Conservation (phyloP, 768 basidiomycete species). For the Candolleomyces eurysporus region DNA sequence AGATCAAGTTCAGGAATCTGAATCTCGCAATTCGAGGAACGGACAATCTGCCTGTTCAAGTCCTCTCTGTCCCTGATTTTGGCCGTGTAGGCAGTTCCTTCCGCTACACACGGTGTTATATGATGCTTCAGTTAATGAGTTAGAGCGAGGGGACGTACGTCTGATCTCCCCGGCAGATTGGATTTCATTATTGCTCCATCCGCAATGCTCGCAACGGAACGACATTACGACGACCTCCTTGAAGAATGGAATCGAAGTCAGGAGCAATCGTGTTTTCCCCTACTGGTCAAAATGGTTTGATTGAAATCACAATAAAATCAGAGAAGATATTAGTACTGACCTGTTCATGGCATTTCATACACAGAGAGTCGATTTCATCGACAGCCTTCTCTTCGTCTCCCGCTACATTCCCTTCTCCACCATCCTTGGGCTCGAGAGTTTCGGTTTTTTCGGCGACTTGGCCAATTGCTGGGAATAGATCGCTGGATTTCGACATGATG, state of each 20-base stretch:
- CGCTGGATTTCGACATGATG: not conserved
- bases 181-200: conserved; percentile 86
- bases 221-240: conserved; percentile 94
- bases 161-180: conserved; percentile 86
- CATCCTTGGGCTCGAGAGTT: conserved; percentile 6
- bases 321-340: conserved; percentile 38
- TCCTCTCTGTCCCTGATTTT: conserved; percentile 72
- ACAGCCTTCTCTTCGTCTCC: conserved; percentile 64
- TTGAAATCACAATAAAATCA: not conserved
- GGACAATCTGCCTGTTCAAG: conserved; percentile 90
- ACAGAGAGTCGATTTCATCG: conserved; percentile 86
- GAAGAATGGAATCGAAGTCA: conserved; percentile 96
- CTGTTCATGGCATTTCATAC: conserved; percentile 92
- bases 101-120: conserved; percentile 45
- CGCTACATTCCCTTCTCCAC: conserved; percentile 4
- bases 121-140: not conserved
- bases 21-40: conserved; percentile 80
- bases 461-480: conserved; percentile 61
- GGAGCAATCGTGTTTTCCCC: conserved; percentile 85
- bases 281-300: conserved; percentile 35
- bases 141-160: conserved; percentile 46
- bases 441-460: conserved; percentile 52
- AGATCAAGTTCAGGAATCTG: conserved; percentile 85
- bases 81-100: conserved; percentile 80
- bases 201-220: conserved; percentile 94